A percentile compares a stretch with the other conserved stretches of the same genome.
These are phyloP conservation scores for Hammondia hammondi DNA, from an alignment of 169 alveolate species.

Conservation along the genomic window DNA sequence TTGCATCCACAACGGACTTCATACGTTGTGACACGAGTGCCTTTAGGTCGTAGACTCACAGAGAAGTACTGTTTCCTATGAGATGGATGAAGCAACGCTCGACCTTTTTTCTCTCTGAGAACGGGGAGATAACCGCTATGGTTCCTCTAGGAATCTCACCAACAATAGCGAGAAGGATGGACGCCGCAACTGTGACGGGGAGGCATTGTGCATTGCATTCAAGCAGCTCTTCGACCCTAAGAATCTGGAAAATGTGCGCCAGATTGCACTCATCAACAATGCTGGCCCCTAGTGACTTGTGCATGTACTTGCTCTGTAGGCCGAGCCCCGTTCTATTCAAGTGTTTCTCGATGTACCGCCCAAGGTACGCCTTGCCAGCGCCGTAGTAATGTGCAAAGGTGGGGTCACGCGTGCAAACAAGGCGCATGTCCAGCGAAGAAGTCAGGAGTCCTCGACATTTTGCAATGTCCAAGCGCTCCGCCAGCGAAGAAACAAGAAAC, in stretches of 20 bases:
- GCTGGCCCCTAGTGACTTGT: background rate
- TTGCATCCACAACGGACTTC: too few relatives aligned
- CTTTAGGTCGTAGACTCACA: background rate
- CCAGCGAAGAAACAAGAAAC: background rate
- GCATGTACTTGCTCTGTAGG: constrained; percentile 16
- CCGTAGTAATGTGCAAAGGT: background rate
- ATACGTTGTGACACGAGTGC: too few relatives aligned
- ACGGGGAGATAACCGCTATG: background rate
- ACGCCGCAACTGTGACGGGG: background rate
- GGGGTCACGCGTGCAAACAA: background rate
- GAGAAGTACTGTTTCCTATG: background rate
- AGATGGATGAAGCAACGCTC: background rate
- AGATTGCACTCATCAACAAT: constrained; percentile 18
- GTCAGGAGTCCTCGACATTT: constrained; percentile 9
- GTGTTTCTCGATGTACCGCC: background rate
- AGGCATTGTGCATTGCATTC: background rate
- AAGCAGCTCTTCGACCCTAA: background rate
- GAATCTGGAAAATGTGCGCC: background rate
- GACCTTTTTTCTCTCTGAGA: background rate
- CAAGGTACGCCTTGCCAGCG: background rate
- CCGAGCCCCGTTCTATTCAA: background rate
- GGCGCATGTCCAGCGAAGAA: constrained; percentile 9
- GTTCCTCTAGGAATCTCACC: background rate
- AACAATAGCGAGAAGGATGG: background rate
- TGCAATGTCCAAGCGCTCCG: constrained; percentile 31